Conservation (phyloP, 2,329 filamentous ascomycete species). For the Fusarium buxicola region DNA sequence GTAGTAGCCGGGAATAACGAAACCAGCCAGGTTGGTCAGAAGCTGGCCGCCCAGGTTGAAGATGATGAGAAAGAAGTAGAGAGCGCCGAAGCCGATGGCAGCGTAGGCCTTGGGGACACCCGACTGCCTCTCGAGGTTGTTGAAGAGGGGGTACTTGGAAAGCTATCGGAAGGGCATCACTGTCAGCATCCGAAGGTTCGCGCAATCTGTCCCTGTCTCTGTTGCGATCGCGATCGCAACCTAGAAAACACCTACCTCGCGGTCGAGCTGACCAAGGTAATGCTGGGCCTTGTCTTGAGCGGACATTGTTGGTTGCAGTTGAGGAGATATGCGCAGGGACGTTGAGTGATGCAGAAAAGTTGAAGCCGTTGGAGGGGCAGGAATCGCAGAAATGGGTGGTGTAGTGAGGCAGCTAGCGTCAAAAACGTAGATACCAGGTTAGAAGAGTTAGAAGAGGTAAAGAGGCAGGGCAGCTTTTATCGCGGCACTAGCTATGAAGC, state of each 20-base stretch:
- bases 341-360: conserved; percentile 28
- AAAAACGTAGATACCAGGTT: conserved; percentile 37
- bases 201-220: conserved; percentile 31
- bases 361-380: conserved; percentile 34
- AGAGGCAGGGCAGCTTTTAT: conserved; percentile 45
- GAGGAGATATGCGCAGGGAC: conserved; percentile 46
- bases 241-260: conserved; percentile 71
- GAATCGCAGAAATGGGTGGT: conserved; percentile 32
- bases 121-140: conserved; percentile 87
- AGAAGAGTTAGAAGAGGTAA: conserved; percentile 37
- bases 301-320: conserved; percentile 62
- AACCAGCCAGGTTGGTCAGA: conserved; percentile 87
- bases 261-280: conserved; percentile 83
- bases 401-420: conserved; percentile 36
- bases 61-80: conserved; percentile 92
- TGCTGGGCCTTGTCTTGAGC: conserved; percentile 82
- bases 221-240: conserved; percentile 14
- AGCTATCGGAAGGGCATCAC: conserved; percentile 65
- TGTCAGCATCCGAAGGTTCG: conserved; percentile 38
- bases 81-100: conserved; percentile 77
- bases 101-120: conserved; percentile 88
- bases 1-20: conserved; percentile 86
- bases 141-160: conserved; percentile 84
- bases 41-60: conserved; percentile 93
- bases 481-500: conserved; percentile 42